Evolutionary conservation across 73 alveolate species (phyloP), one percentile per base, ranked within the genome.

Genomic region (Diophrys appendiculata): DNA sequence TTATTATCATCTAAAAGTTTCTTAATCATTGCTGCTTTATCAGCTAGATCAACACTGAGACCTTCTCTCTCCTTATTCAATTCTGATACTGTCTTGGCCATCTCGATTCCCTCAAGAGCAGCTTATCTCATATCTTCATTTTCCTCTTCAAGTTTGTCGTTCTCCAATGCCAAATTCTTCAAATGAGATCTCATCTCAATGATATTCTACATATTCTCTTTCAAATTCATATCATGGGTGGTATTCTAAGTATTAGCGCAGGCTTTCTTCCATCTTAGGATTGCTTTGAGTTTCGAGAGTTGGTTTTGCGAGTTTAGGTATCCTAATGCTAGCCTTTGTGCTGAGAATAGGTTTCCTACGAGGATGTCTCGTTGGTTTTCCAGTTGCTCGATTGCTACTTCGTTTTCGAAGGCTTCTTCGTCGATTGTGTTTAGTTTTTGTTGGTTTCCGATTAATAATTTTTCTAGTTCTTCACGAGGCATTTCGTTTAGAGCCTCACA

Each of bases 61-160:
- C 56, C 72, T 35, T 80, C 89, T 30, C 89, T 70, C 18, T 80
- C 89, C 1, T 83, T 43, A 13, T 52, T 55, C 29, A 80, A 43
- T 11, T 72, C 89, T 35, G 70, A 77, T 0, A 80, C 76, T 18
- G 24, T 28, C 64, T 80, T 64, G 13, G 89, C 89, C 80, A 80
- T 80, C 33, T 80, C 89, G 2, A 80, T 67, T 14, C 89, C 89
- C 31, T 80, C 89, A 26, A 80, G 56, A 29, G 89, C 89, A 0
- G 82, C 78, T 11, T 28, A 14, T 33, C 89, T 3, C 56, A 80
- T 33, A 52, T 80, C 89, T 32, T 80, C 89, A 34, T 80, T 80
- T 52, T 80, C 52, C 25, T 80, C 89, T 32, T 79, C 82, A 13
- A 80, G 31, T 3, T 52, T 55, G 2, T 29, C 2, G 72, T 80